Conservation (phyloP, 208 protist genomes). For the Cochliopodium minus region DNA sequence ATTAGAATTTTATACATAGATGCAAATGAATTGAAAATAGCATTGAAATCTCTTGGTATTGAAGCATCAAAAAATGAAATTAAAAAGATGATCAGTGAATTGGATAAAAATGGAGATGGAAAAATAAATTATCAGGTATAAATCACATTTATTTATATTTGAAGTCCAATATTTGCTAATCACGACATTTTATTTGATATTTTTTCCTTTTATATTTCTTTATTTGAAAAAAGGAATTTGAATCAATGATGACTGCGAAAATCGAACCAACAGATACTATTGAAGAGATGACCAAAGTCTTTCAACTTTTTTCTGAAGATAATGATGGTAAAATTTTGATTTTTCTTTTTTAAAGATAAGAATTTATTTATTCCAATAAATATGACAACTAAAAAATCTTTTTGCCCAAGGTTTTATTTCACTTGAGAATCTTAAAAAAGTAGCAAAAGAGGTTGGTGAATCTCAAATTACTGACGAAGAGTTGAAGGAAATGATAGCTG, state of each 20-base stretch:
- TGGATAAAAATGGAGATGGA: constrained; percentile 25
- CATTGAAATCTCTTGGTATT: constrained; percentile 37
- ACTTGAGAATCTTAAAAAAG: constrained; percentile 61
- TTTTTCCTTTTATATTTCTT: too few relatives aligned
- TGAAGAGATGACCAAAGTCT: constrained; percentile 48
- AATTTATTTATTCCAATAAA: too few relatives aligned
- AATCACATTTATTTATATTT: constrained; percentile 27
- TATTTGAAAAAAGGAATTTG: too few relatives aligned
- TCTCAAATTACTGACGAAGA: constrained; percentile 60
- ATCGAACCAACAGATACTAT: constrained; percentile 29
- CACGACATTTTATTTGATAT: too few relatives aligned
- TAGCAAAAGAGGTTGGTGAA: constrained; percentile 54
- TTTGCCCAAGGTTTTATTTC: too few relatives aligned
- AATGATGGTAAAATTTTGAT: constrained; percentile 44
- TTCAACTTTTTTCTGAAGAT: constrained; percentile 49
- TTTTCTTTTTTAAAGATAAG: too few relatives aligned
- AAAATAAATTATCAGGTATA: constrained; percentile 36
- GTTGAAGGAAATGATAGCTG: constrained; percentile 64
- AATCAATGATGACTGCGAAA: constrained; percentile 33
- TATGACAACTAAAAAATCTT: too few relatives aligned
- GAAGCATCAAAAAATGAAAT: constrained; percentile 44
- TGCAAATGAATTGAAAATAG: constrained; percentile 40
- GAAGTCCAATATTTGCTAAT: too few relatives aligned
- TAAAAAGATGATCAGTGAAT: constrained; percentile 35
- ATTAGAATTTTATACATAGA: constrained; percentile 22